A percentile compares a stretch with the other conserved stretches of the same genome.
These are phyloP conservation scores for Pichia ethanolica DNA, from an alignment of 805 yeast genomes.

Conservation along the genomic window DNA sequence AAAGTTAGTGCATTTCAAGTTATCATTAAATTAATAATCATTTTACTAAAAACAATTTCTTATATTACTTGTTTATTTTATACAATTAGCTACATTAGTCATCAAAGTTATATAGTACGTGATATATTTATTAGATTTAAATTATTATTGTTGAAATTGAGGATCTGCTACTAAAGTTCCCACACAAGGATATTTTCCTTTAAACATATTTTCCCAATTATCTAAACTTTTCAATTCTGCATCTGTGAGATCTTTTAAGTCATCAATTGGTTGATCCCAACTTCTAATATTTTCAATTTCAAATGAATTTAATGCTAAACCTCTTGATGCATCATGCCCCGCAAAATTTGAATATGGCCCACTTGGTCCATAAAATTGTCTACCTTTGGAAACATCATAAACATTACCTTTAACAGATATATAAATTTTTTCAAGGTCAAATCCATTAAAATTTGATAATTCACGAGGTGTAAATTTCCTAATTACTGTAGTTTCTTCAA, in stretches of 20 bases:
- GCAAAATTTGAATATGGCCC: slow-evolving; percentile 95
- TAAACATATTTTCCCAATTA: slow-evolving; percentile 82
- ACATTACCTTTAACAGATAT: slow-evolving; percentile 83
- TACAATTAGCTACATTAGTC: too few relatives aligned
- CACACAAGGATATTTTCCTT: slow-evolving; percentile 69
- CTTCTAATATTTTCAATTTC: slow-evolving; percentile 58
- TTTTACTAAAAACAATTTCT: too few relatives aligned
- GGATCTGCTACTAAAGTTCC: slow-evolving; percentile 56
- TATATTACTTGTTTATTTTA: too few relatives aligned
- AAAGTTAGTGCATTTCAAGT: too few relatives aligned
- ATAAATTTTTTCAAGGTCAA: slow-evolving; percentile 69
- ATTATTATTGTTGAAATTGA: not conserved
- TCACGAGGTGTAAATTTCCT: slow-evolving; percentile 65
- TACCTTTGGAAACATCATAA: slow-evolving; percentile 73
- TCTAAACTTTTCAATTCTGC: slow-evolving; percentile 62
- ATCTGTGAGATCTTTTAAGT: slow-evolving; percentile 48
- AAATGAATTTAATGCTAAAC: slow-evolving; percentile 82
- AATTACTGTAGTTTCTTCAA: slow-evolving; percentile 23
- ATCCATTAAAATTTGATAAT: slow-evolving; percentile 72
- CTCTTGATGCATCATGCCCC: slow-evolving; percentile 92
- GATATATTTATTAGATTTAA: not conserved
- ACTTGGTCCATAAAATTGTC: slow-evolving; percentile 88
- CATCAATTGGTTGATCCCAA: slow-evolving; percentile 73
- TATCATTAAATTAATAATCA: too few relatives aligned
- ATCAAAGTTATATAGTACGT: too few relatives aligned